Conservation (phyloP, 805 yeast species). For the Clavispora santaluciae region DNA sequence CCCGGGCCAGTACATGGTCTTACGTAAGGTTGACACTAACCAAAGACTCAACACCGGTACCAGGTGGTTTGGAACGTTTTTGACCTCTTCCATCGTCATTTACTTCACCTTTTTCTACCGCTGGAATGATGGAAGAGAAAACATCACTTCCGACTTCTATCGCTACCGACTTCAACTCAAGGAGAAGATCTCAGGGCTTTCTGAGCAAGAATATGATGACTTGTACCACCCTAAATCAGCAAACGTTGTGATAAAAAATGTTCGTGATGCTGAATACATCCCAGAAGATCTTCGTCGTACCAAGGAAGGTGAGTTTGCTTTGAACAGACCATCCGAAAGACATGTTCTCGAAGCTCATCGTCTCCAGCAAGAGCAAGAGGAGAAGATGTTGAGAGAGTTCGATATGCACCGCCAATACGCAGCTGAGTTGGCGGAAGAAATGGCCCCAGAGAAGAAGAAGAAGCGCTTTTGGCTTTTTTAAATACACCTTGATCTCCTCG, state of each 20-base stretch:
- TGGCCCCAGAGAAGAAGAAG: constrained; percentile 4
- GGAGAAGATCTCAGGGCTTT: constrained; percentile 51
- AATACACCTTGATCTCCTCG: not conserved
- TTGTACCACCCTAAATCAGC: constrained; percentile 43
- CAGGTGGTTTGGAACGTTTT: constrained; percentile 47
- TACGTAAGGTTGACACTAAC: constrained; percentile 53
- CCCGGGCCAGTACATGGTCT: constrained; percentile 74
- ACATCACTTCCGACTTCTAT: constrained; percentile 66
- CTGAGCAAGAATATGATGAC: constrained; percentile 60
- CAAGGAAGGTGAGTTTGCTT: constrained; percentile 43
- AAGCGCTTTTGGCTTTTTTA: constrained; percentile 14
- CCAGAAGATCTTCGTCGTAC: constrained; percentile 40
- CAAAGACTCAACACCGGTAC: constrained; percentile 57
- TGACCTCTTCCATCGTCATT: constrained; percentile 45
- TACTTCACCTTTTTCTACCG: constrained; percentile 69
- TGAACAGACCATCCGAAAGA: constrained; percentile 65
- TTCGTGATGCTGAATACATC: constrained; percentile 39
- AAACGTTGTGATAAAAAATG: constrained; percentile 37
- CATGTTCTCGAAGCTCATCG: constrained; percentile 75
- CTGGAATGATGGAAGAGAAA: constrained; percentile 83
- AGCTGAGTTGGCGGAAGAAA: constrained; percentile 11
- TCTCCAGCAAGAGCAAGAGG: constrained; percentile 65
- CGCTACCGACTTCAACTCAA: constrained; percentile 54
- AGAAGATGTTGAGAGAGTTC: constrained; percentile 30
- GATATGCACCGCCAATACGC: constrained; percentile 21